Evolutionary conservation across 2,329 filamentous ascomycete genomes (phyloP), one percentile per base, ranked within the genome.

Genomic region (Botryotinia globosa): DNA sequence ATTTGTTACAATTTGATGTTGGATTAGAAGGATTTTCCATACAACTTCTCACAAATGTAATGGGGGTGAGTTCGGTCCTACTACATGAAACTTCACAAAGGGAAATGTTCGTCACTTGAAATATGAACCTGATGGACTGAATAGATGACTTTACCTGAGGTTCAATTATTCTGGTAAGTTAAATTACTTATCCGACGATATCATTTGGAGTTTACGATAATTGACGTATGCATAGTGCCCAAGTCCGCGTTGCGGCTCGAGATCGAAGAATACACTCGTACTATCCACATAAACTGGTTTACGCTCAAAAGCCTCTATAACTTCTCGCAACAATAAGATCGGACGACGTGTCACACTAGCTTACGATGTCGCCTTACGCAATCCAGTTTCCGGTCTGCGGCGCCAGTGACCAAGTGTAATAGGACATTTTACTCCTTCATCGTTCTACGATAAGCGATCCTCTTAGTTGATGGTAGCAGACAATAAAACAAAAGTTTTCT

Each of bases 21-120:
- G 78, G 78, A 22, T 71, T 79, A 20, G 78, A 79, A 51, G 78
- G 78, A 0, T 79, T 75, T 72, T 73, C 75, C 22, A 56, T 79
- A 45, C 76, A 77, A 4, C 72, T 75, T 14, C 66, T 79, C n/a
- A 79, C 77, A 2, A 77, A 73, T 72, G 71, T 76, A 10, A 51
- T 77, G 69, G 74, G 67, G 58, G 78, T 79, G 79, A 78, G 77
- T 75, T 56, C 20, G 37, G 9, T 51, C 54, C 39, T 32, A 64
- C 3, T 32, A 71, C n/a, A 18, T 63, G 58, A 69, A 54, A 71
- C 37, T 42, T 59, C 29, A 7, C 44, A n/a, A 34, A 48, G 5
- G 32, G 48, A 22, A 45, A 32, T 71, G 7, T 34, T 34, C n/a
- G n/a, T 42, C 32, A 58, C 51, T 71, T 62, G 48, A 67, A 42